Percentiles rank a stretch among this genome's conserved stretches.
Evolutionary conservation across 441 rosid genomes (phyloP).

Genomic region (Aleurites moluccanus): DNA sequence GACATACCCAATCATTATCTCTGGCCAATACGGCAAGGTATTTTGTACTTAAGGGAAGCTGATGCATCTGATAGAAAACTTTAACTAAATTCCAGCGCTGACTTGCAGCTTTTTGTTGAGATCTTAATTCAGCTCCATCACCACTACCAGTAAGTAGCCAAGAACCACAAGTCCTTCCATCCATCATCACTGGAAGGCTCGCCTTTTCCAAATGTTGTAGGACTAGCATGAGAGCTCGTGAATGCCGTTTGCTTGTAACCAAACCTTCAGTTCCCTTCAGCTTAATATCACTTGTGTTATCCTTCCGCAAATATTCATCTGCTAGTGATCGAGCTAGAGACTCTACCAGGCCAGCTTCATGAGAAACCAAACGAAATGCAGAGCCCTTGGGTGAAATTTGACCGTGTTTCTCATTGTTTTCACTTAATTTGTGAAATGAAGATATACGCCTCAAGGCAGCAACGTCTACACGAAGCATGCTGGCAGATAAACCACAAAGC

Average conservation of each 20-base stretch:
- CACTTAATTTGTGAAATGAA: slow-evolving; percentile 61
- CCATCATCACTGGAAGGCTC: slow-evolving; percentile 70
- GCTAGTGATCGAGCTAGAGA: slow-evolving; percentile 92
- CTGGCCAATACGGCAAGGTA: slow-evolving; percentile 91
- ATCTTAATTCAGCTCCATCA: slow-evolving; percentile 84
- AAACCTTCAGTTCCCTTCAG: slow-evolving; percentile 43
- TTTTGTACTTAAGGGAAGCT: slow-evolving; percentile 87
- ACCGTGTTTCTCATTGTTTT: slow-evolving; percentile 43
- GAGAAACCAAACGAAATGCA: slow-evolving; percentile 53
- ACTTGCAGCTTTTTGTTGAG: slow-evolving; percentile 89
- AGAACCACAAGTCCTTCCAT: slow-evolving; percentile 86
- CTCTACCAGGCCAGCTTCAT: slow-evolving; percentile 64
- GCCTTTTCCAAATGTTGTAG: slow-evolving; percentile 95
- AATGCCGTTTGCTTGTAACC: slow-evolving; percentile 41
- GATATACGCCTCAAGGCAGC: slow-evolving; percentile 88
- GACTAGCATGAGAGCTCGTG: slow-evolving; percentile 72
- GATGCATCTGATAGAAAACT: slow-evolving; percentile 91
- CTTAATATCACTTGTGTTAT: slow-evolving; percentile 42
- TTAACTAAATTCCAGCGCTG: slow-evolving; percentile 93
- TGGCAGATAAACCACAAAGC: slow-evolving; percentile 93
- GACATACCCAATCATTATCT: slow-evolving; percentile 98
- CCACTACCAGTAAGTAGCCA: slow-evolving; percentile 93
- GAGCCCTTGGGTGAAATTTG: slow-evolving; percentile 64
- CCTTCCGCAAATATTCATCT: slow-evolving; percentile 72
- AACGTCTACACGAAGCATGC: slow-evolving; percentile 83